Evolutionary conservation across 2,329 filamentous ascomycete genomes (phyloP).

Genomic region (Cordyceps tenuipes): DNA sequence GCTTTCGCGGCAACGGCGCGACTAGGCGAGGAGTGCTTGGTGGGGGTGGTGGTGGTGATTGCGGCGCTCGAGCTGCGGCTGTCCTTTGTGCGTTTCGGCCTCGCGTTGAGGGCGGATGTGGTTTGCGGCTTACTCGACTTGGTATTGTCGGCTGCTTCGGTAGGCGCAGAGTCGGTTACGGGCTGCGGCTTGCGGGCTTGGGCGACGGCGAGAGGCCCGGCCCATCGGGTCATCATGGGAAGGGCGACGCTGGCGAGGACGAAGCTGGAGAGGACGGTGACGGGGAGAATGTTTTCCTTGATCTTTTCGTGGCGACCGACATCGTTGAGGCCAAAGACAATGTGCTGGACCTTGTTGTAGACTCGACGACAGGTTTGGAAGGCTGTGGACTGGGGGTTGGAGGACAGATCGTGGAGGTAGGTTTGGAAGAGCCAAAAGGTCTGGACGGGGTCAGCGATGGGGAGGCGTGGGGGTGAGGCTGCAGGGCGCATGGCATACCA

Average conservation of each 20-base stretch:
- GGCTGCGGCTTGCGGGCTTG: constrained; percentile 67
- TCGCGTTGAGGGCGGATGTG: constrained; percentile 42
- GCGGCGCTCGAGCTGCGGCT: constrained; percentile 37
- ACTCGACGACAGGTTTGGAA: constrained; percentile 78
- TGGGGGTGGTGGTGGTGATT: constrained; percentile 34
- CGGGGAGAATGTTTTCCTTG: constrained; percentile 71
- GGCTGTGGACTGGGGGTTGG: constrained; percentile 64
- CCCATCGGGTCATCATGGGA: constrained; percentile 68
- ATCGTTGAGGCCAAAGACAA: constrained; percentile 73
- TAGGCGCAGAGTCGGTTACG: constrained; percentile 19
- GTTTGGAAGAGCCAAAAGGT: constrained; percentile 90
- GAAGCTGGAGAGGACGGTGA: constrained; percentile 73
- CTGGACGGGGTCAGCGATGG: constrained; percentile 32
- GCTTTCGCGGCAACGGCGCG: constrained; percentile 17
- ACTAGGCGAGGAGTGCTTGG: constrained; percentile 22
- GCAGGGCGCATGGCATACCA: constrained; percentile 44
- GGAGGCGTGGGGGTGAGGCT: neutral
- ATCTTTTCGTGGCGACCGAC: constrained; percentile 63
- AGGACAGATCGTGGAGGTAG: constrained; percentile 72
- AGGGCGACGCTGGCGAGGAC: constrained; percentile 69
- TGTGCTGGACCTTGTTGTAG: constrained; percentile 83
- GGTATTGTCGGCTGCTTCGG: constrained; percentile 34
- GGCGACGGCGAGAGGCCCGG: constrained; percentile 71
- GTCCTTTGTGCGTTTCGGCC: constrained; percentile 41
- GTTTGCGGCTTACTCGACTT: constrained; percentile 63